Evolutionary conservation across 257 asterid genomes (phyloP).

Genomic region (Solanum lignicaule): DNA sequence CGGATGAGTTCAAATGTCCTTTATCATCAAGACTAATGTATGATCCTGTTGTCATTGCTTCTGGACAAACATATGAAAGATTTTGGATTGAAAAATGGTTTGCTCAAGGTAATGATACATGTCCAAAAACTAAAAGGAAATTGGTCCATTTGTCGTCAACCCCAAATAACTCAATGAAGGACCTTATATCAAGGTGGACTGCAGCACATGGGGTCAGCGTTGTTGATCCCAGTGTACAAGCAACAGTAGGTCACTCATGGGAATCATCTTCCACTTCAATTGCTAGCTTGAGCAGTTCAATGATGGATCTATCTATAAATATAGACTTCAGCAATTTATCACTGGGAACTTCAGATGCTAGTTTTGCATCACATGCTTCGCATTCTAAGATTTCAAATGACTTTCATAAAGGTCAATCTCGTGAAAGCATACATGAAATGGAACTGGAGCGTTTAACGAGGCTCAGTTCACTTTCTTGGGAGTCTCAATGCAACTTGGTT

Average conservation of each 20-base stretch:
- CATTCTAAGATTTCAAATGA: conserved; percentile 9
- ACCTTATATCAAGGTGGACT: conserved; percentile 59
- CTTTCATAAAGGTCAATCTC: not conserved
- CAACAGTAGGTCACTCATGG: conserved; percentile 13
- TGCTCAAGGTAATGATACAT: conserved; percentile 56
- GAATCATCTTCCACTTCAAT: conserved; percentile 53
- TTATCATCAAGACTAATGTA: conserved; percentile 65
- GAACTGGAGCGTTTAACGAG: conserved; percentile 24
- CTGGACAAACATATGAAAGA: conserved; percentile 83
- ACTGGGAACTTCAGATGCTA: conserved; percentile 23
- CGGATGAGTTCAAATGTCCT: conserved; percentile 70
- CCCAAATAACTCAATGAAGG: conserved; percentile 51
- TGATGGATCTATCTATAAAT: conserved; percentile 50
- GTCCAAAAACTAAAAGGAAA: conserved; percentile 55
- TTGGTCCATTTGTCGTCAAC: conserved; percentile 40
- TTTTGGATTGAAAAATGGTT: conserved; percentile 86
- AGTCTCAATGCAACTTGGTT: conserved; percentile 41
- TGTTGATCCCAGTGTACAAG: conserved; percentile 36
- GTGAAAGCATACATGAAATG: conserved; percentile 5
- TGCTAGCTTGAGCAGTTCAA: conserved; percentile 60
- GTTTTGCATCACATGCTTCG: conserved; percentile 19
- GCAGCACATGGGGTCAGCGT: conserved; percentile 20
- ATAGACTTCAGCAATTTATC: conserved; percentile 50
- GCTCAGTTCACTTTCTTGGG: conserved; percentile 61
- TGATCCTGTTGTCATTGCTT: conserved; percentile 79